These are phyloP conservation scores for Zalerion maritima DNA, from an alignment of 495 filamentous ascomycete genomes.

Conservation along the genomic window DNA sequence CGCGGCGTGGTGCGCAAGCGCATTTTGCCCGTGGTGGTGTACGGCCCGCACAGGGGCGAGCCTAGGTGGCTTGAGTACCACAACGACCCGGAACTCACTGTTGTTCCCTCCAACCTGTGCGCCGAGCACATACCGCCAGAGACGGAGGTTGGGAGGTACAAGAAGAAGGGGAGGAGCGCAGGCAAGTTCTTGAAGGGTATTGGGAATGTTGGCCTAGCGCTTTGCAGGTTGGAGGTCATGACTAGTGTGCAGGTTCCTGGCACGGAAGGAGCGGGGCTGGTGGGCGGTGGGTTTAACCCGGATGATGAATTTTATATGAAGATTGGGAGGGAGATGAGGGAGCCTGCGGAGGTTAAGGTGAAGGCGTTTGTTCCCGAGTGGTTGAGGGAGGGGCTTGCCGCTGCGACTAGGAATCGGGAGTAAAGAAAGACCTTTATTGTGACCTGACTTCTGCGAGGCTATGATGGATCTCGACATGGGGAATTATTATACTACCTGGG, in stretches of 20 bases:
- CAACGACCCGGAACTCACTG: conserved; percentile 16
- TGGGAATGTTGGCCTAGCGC: conserved; percentile 75
- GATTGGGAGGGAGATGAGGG: conserved; percentile 7
- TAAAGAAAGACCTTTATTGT: too few relatives aligned
- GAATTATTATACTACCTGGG: too few relatives aligned
- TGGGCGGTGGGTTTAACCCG: conserved; percentile 32
- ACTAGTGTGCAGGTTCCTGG: conserved; percentile 53
- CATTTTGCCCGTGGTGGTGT: conserved; percentile 73
- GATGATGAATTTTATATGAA: conserved; percentile 33
- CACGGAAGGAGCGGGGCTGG: too few relatives aligned
- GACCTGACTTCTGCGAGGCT: too few relatives aligned
- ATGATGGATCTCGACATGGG: too few relatives aligned
- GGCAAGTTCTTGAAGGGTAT: conserved; percentile 65
- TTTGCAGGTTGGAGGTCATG: conserved; percentile 85
- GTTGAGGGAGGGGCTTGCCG: conserved; percentile 32
- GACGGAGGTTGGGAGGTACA: conserved; percentile 24
- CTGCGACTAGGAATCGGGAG: neutral
- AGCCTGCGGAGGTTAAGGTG: conserved; percentile 39
- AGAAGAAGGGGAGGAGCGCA: conserved; percentile 46
- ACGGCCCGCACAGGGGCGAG: conserved; percentile 21
- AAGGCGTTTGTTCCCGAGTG: conserved; percentile 84
- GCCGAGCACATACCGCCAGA: conserved; percentile 18
- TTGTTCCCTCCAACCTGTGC: conserved; percentile 2
- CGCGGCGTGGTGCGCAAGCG: conserved; percentile 85
- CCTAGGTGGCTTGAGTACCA: conserved; percentile 35